These are phyloP conservation scores for Oryza meridionalis DNA, from an alignment of 176 grass and related monocot genomes.

Conservation along the genomic window DNA sequence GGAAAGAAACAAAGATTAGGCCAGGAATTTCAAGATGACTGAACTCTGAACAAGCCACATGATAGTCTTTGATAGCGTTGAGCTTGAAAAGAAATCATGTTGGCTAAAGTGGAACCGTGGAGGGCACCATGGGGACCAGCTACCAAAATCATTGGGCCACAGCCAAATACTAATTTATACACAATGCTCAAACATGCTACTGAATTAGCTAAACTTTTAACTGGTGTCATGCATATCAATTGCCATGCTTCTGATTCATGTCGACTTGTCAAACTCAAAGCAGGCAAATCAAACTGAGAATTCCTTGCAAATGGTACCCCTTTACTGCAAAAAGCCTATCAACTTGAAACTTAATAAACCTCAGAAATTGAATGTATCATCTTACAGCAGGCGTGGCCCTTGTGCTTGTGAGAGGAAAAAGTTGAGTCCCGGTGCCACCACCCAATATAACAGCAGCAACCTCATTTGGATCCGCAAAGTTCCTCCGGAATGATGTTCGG, in stretches of 20 bases:
- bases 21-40: conserved; percentile 26
- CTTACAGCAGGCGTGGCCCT: conserved; percentile 95
- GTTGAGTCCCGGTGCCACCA: conserved; percentile 76
- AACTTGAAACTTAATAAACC: not conserved
- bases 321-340: not conserved
- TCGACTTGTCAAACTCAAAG: conserved; percentile 24
- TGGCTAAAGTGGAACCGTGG: conserved; percentile 25
- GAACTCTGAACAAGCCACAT: conserved; percentile 21
- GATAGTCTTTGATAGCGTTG: conserved; percentile 36
- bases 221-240: conserved; percentile 27
- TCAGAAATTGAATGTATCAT: not conserved
- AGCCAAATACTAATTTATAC: conserved; percentile 31
- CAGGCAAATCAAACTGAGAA: conserved; percentile 2
- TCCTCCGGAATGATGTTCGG: conserved; percentile 57
- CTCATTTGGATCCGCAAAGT: conserved; percentile 74
- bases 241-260: not conserved
- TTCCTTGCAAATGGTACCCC: not conserved
- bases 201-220: conserved; percentile 36
- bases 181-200: not conserved
- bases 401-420: conserved; percentile 92
- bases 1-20: conserved; percentile 32
- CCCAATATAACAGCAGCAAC: conserved; percentile 84
- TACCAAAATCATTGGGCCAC: conserved; percentile 16
- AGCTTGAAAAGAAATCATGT: conserved; percentile 36
- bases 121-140: not conserved